A percentile compares a stretch with the other conserved stretches of the same genome.
phyloP scores from a whole-genome alignment of 352 stramenopile species.

The Globisporangium sylvaticum region DNA sequence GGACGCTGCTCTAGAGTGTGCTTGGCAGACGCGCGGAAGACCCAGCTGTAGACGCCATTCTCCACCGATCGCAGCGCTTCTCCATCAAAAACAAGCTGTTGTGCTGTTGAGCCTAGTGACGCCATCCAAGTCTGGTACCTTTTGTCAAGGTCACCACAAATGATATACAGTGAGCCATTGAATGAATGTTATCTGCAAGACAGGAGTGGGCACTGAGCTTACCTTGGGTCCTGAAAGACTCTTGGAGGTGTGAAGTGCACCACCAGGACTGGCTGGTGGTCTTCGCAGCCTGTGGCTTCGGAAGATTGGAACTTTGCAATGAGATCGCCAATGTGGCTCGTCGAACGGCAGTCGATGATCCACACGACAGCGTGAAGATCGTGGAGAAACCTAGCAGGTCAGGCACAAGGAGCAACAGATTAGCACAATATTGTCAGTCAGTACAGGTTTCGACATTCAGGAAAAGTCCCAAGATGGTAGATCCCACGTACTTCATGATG shows the following conservation, averaged over 20 bases:
- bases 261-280: constrained; percentile 42
- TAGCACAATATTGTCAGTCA: not conserved
- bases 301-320: constrained; percentile 15
- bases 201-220: not conserved
- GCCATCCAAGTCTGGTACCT: constrained; percentile 36
- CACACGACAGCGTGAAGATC: constrained; percentile 40
- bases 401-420: not conserved
- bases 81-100: constrained; percentile 58
- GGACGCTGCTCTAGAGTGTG: constrained; percentile 15
- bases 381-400: constrained; percentile 18
- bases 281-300: constrained; percentile 15
- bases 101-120: not conserved
- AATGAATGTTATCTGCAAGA: not conserved
- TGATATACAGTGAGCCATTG: not conserved
- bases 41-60: constrained; percentile 47
- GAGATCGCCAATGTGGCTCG: constrained; percentile 28
- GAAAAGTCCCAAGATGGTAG: not conserved
- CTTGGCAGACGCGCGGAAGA: constrained; percentile 43
- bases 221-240: constrained; percentile 27
- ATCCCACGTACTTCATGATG: constrained; percentile 26
- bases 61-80: constrained; percentile 24
- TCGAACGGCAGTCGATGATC: constrained; percentile 48
- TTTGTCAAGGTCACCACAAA: not conserved
- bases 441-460: not conserved
- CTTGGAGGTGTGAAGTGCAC: constrained; percentile 48